A percentile compares a stretch with the other conserved stretches of the same genome.
Evolutionary conservation across 2,329 filamentous ascomycete genomes (phyloP).

Genomic region (Xylaria sp.): DNA sequence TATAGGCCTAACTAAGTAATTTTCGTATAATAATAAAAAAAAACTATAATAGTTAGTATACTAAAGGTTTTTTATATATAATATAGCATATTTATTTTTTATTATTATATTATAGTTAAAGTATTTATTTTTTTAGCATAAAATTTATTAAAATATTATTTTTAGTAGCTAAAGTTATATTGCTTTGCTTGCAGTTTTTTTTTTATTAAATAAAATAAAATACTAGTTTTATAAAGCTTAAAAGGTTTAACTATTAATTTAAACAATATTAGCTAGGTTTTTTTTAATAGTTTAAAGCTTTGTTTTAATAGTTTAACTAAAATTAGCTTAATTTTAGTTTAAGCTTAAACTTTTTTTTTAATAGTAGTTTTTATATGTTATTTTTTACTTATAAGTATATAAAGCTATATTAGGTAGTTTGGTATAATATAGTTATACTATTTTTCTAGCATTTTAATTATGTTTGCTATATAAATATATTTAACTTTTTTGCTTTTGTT

Average conservation of each 20-base stretch:
- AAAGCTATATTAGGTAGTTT: too few relatives aligned
- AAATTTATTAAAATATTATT: background rate
- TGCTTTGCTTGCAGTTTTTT: background rate
- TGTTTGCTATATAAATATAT: background rate
- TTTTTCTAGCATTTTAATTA: background rate
- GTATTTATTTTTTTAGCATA: background rate
- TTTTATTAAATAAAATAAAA: background rate
- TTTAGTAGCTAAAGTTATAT: background rate
- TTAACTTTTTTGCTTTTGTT: background rate
- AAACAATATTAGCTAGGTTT: background rate
- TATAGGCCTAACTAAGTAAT: background rate
- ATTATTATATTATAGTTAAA: background rate
- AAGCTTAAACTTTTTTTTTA: background rate
- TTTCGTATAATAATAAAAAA: background rate
- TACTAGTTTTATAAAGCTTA: background rate
- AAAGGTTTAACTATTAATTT: background rate
- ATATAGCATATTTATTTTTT: background rate
- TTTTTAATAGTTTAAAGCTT: background rate
- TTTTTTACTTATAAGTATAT: background rate
- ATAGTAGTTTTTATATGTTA: background rate
- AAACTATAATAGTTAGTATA: background rate
- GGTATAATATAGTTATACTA: background rate
- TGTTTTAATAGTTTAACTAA: background rate
- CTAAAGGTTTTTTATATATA: background rate
- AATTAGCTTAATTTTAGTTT: background rate